These are phyloP conservation scores for Fusarium falciforme DNA, from an alignment of 2,329 filamentous ascomycete genomes.

Conservation along the genomic window DNA sequence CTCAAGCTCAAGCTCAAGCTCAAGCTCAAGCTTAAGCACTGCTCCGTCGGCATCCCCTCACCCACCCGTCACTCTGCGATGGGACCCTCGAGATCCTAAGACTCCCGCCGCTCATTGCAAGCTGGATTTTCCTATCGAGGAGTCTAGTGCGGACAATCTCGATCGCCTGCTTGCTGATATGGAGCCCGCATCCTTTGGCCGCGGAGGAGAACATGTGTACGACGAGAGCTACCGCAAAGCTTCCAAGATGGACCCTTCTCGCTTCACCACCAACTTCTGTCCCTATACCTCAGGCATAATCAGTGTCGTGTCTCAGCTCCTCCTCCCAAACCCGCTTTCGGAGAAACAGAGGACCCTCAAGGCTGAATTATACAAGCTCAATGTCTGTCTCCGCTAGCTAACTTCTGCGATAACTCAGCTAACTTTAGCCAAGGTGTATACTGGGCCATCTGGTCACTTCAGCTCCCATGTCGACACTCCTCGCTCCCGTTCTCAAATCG, in stretches of 20 bases:
- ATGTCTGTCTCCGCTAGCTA: slow-evolving; percentile 43
- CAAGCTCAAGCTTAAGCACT: background rate
- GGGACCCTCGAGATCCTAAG: background rate
- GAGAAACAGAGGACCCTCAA: slow-evolving; percentile 48
- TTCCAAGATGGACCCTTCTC: slow-evolving; percentile 57
- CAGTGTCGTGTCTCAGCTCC: slow-evolving; percentile 58
- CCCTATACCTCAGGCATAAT: slow-evolving; percentile 65
- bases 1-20: background rate
- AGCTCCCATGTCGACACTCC: slow-evolving; percentile 66
- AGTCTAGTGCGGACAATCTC: background rate
- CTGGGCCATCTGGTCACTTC: slow-evolving; percentile 62
- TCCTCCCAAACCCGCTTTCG: slow-evolving; percentile 41
- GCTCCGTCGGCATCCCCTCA: background rate
- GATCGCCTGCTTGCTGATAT: background rate
- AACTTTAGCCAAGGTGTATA: slow-evolving; percentile 57
- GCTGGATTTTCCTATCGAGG: background rate
- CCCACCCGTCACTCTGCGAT: background rate
- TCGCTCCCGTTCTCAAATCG: slow-evolving; percentile 60
- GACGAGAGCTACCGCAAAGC: slow-evolving; percentile 66
- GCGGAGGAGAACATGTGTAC: slow-evolving; percentile 56
- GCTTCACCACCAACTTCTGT: slow-evolving; percentile 62
- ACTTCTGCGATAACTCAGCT: background rate
- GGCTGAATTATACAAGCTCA: slow-evolving; percentile 69
- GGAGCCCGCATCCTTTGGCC: slow-evolving; percentile 62
- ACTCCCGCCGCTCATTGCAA: background rate